Percentiles rank a stretch among this genome's conserved stretches.
phyloP scores from a whole-genome alignment of 2,329 filamentous ascomycete genomes.

The Monilinia laxa region DNA sequence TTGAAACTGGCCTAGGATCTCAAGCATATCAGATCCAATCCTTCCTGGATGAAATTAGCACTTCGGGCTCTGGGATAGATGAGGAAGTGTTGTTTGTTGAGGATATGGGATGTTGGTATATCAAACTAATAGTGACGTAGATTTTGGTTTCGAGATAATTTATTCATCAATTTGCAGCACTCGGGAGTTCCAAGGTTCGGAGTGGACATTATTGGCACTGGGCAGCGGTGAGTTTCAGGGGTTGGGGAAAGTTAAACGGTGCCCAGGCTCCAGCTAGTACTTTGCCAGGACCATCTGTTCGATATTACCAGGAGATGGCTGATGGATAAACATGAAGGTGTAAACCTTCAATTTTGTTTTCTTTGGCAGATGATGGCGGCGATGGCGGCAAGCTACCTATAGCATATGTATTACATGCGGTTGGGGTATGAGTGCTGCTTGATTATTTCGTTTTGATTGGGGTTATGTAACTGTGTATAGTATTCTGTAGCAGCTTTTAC shows the following conservation, averaged over 20 bases:
- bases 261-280: neutral
- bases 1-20: conserved; percentile 5
- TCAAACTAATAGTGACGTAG: conserved; percentile 19
- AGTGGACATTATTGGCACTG: conserved; percentile 10
- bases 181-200: conserved; percentile 12
- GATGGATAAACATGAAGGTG: conserved; percentile 1
- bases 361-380: conserved; percentile 5
- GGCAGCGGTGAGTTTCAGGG: conserved; percentile 17
- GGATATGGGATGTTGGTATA: conserved; percentile 1
- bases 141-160: conserved; percentile 16
- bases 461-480: neutral
- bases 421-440: neutral
- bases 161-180: conserved; percentile 17
- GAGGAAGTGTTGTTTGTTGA: conserved; percentile 5
- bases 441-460: neutral
- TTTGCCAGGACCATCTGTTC: conserved; percentile 20
- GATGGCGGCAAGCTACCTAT: conserved; percentile 15
- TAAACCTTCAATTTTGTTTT: conserved; percentile 13
- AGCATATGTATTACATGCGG: neutral
- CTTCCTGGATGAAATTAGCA: conserved; percentile 13
- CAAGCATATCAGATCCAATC: conserved; percentile 10
- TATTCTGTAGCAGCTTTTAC: neutral
- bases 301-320: conserved; percentile 16
- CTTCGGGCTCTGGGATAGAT: conserved; percentile 7
- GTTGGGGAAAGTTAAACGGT: conserved; percentile 18